These are phyloP conservation scores for Flaveria bidentis DNA, from an alignment of 129 eudicot species.

Conservation along the genomic window DNA sequence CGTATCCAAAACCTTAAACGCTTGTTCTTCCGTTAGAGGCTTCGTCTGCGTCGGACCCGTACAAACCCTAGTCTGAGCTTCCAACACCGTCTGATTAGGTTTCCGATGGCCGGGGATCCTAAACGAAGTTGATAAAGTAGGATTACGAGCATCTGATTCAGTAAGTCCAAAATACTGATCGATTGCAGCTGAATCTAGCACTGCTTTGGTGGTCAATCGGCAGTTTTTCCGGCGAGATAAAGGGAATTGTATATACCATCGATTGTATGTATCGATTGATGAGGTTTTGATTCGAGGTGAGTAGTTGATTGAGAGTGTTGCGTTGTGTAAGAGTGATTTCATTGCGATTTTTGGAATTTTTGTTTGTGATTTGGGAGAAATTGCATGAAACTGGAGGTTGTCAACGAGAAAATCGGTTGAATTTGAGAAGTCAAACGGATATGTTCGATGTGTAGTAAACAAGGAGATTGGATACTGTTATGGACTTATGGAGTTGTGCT, in stretches of 20 bases:
- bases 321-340: conserved; percentile 49
- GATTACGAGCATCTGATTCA: conserved; percentile 57
- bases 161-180: conserved; percentile 44
- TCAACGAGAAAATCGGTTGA: conserved; percentile 26
- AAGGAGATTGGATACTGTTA: not conserved
- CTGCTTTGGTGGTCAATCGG: conserved; percentile 36
- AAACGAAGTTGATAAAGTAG: conserved; percentile 69
- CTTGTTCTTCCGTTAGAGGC: conserved; percentile 89
- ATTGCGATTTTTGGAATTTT: conserved; percentile 29
- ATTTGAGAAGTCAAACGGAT: conserved; percentile 9
- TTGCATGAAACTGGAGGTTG: conserved; percentile 26
- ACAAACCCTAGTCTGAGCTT: conserved; percentile 93
- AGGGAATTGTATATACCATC: conserved; percentile 24
- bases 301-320: conserved; percentile 33
- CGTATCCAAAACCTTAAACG: conserved; percentile 82
- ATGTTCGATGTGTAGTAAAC: not conserved
- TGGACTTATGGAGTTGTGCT: conserved; percentile 3
- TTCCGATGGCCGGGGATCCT: conserved; percentile 41
- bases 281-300: conserved; percentile 24
- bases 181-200: conserved; percentile 45
- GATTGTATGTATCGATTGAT: conserved; percentile 24
- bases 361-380: conserved; percentile 17
- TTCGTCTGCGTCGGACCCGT: conserved; percentile 96
- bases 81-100: conserved; percentile 88
- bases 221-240: conserved; percentile 23